Evolutionary conservation across 768 basidiomycete genomes (phyloP), one percentile per base, ranked within the genome.

Genomic region (Gelatoporia subvermispora): DNA sequence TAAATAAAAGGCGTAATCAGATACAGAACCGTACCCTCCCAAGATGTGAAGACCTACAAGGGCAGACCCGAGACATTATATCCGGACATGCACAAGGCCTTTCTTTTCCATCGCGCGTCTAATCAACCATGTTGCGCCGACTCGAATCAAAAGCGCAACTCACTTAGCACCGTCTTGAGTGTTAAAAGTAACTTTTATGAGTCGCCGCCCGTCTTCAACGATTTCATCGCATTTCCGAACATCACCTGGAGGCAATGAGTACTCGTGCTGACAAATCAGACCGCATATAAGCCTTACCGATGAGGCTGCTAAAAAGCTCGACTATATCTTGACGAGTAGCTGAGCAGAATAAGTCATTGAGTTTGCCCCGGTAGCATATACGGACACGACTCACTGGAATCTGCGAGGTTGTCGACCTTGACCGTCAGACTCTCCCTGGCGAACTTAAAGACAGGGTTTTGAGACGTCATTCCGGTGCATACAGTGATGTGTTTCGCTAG

Each of bases 11-110:
- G 15, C 28, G 20, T 35, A 17, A n/a, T n/a, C n/a, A 43, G 3
- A 8, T 23, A 16, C 17, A 25, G 28, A 5, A 22, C 3, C 4
- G 3, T 11, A 3, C 1, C 9, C 1, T 5, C 10, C 8, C 5
- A 38, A 1, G 22, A 16, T 5, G 35, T 2, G 10, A 13, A 1
- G 7, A 72, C 82, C 66, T 63, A 84, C 86, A 82, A 65, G 24
- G 74, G 69, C 25, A 68, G 66, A 25, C 81, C 81, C 21, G 72
- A 71, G 17, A 84, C 64, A 18, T 68, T 75, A 59, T 81, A 83
- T 38, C 82, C 79, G 22, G 78, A 76, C 81, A 86, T 79, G 55
- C 78, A 79, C 44, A 86, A 56, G 1, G 84, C 79, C 65, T 85
- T 84, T 48, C 85, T 87, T 35, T 17, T 42, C 18, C n/a, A 36